These are phyloP conservation scores for Sphaerosporella brunnea DNA, from an alignment of 495 filamentous ascomycete species.

Conservation along the genomic window DNA sequence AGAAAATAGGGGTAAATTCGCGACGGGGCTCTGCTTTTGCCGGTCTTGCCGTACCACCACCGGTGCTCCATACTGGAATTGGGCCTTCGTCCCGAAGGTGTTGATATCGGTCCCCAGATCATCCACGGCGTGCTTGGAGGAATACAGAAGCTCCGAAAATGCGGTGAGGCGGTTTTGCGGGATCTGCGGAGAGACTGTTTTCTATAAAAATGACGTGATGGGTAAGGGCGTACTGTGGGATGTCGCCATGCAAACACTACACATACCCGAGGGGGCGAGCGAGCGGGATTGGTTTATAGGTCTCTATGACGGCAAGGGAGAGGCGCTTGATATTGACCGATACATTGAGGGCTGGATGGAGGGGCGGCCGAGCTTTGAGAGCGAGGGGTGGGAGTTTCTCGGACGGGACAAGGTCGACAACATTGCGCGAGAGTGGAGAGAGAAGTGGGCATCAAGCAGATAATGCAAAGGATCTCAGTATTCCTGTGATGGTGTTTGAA, in stretches of 20 bases:
- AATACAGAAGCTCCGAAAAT: neutral
- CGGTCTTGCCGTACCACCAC: slow-evolving; percentile 10
- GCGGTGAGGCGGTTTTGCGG: neutral
- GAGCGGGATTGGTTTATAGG: neutral
- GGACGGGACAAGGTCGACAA: neutral
- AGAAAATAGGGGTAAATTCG: too few species aligned
- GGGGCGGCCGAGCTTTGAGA: slow-evolving; percentile 8
- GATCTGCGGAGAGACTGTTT: neutral
- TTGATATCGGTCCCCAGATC: neutral
- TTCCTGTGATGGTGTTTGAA: too few species aligned
- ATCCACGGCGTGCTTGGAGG: neutral
- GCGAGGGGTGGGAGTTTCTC: slow-evolving; percentile 9
- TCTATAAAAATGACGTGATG: neutral
- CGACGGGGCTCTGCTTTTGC: slow-evolving; percentile 14
- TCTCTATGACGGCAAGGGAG: neutral
- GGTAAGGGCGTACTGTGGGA: neutral
- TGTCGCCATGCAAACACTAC: neutral
- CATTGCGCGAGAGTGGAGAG: neutral
- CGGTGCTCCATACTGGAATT: slow-evolving; percentile 12
- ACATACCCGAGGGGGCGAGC: neutral
- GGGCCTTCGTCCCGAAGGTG: slow-evolving; percentile 10
- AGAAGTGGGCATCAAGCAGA: too few species aligned
- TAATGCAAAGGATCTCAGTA: too few species aligned
- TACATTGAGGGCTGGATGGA: slow-evolving; percentile 15
- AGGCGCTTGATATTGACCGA: slow-evolving; percentile 4